Base-by-base conservation (phyloP, 768 basidiomycete species). In the Mycena epipterygia region DNA sequence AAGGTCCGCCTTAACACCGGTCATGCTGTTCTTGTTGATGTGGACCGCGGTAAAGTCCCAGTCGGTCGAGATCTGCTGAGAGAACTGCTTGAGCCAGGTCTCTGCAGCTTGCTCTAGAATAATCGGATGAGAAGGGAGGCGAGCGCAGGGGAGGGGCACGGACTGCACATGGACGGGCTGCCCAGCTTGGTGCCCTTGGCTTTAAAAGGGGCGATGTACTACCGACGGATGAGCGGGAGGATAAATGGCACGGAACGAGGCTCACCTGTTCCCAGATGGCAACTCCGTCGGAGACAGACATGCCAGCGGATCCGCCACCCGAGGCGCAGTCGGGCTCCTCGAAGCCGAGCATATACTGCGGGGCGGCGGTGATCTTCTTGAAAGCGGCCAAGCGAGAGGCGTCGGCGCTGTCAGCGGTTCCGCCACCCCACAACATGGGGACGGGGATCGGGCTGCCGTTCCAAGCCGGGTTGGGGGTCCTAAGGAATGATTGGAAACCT, bases 101-200 rank as follows among this genome's bases (percentile, higher is more conserved):
- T 87, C 85, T 37, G 85, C 86, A 12, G 80, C 80, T 77, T 87
- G 86, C 74, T 87, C 86, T 87, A 67, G 9, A 55, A 42, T 16
- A 46, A 30, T 52, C 27, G 41, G 37, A 19, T 52, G 55, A 62
- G 44, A 51, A 51, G 42, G n/a, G n/a, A 37, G 33, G 27, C 0
- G 39, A 30, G 44, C 35, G 21, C 32, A 11, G 35, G 1, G 35
- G 35, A 21, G 16, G 12, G 33, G 3, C 35, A 56, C 85, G 65
- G 72, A 87, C 86, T 86, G 74, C 86, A 87, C 86, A 86, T 86
- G 21, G 84, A 83, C 13, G 86, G 86, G 70, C 85, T 86, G 16
- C 82, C 85, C 17, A 85, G 71, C 63, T 81, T 79, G 23, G 85
- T 79, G 12, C 86, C 86, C 56, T 79, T 82, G n/a, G 73, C 74